Evolutionary conservation across 169 alveolate species (phyloP).

Genomic region (Perkinsus marinus): DNA sequence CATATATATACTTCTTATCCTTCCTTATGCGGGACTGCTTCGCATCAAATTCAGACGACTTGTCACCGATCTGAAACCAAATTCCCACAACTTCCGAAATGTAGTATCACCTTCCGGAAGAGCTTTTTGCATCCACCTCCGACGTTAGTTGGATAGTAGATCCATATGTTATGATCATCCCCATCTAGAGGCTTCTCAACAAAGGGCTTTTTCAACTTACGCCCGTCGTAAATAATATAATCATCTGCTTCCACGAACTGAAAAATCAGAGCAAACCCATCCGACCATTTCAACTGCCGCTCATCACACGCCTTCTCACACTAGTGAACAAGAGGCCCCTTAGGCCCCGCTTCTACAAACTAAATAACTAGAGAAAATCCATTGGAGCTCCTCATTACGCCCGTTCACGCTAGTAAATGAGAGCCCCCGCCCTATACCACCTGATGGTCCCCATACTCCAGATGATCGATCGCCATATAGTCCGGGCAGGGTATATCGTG

Average conservation of each 20-base stretch:
- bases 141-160: constrained; percentile 76
- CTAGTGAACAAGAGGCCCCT: too few relatives aligned
- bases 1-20: constrained; percentile 78
- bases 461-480: constrained; percentile 13
- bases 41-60: constrained; percentile 21
- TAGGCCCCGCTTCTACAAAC: too few relatives aligned
- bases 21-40: constrained; percentile 55
- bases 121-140: constrained; percentile 75
- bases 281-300: too few relatives aligned
- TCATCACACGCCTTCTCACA: too few relatives aligned
- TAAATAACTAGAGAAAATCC: neutral
- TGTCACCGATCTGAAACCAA: neutral
- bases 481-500: neutral
- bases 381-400: too few relatives aligned
- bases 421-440: too few relatives aligned
- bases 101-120: constrained; percentile 58
- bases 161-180: constrained; percentile 92
- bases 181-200: constrained; percentile 91
- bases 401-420: too few relatives aligned
- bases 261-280: too few relatives aligned
- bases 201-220: constrained; percentile 82
- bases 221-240: constrained; percentile 68
- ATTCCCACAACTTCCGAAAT: neutral
- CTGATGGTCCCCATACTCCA: constrained; percentile 3
- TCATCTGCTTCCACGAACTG: too few relatives aligned